Evolutionary conservation across 2,329 filamentous ascomycete species (phyloP), one percentile per base, ranked within the genome.

Genomic region (Colletotrichum noveboracense): DNA sequence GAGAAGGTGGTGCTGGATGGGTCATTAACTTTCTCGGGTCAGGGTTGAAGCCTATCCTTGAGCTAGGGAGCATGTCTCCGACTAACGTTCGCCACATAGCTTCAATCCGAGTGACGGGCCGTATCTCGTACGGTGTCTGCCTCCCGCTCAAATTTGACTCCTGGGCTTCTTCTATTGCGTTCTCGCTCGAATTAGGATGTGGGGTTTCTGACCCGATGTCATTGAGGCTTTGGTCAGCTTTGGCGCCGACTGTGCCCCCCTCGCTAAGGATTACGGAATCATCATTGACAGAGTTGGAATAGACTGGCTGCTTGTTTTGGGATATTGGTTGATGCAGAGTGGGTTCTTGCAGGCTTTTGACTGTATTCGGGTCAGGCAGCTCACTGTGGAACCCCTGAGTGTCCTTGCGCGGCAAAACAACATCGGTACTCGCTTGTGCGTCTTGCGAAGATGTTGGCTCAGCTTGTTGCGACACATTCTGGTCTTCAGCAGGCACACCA

Each of bases 391-490:
- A n/a, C n/a, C n/a, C n/a, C n/a, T n/a, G n/a, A n/a, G n/a, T n/a
- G n/a, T n/a, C n/a, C n/a, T n/a, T n/a, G n/a, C n/a, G n/a, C n/a
- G n/a, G n/a, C n/a, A n/a, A n/a, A n/a, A n/a, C n/a, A n/a, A n/a
- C n/a, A n/a, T n/a, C n/a, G n/a, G n/a, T n/a, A n/a, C 36, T 18
- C 7, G 1, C 36, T 18, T 38, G 36, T 38, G 16, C 5, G 14
- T 38, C 3, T 18, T 0, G 7, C 1, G 36, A 1, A 38, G 36
- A 1, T 38, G 0, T 18, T 38, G 14, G 0, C 0, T 5, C 7
- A 38, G 36, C 36, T 38, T 1, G 14, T 38, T 38, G 0, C 4
- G 36, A 18, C 36, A 8, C 7, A 5, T 1, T 18, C 5, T 18
- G 0, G 36, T 18, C 16, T 1, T 38, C 36, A 18, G 36, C 14